These are phyloP conservation scores for Pseudomassariella vexata DNA, from an alignment of 2,329 filamentous ascomycete genomes.

Conservation along the genomic window DNA sequence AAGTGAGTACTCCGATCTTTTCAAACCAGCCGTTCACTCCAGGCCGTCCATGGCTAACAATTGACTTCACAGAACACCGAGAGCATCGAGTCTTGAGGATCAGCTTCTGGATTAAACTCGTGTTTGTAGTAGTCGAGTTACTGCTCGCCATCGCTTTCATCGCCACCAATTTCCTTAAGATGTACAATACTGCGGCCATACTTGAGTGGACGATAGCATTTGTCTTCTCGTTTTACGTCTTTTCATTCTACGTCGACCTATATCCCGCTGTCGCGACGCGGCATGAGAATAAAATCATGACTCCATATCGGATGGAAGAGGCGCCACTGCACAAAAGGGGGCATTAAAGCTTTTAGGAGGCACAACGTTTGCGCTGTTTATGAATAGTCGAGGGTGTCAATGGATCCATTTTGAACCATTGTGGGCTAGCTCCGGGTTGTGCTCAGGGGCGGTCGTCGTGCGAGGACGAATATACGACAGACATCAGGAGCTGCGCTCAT, in stretches of 20 bases:
- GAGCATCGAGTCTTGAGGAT: slow-evolving; percentile 65
- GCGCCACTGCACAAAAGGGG: no score
- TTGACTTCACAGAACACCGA: slow-evolving; percentile 52
- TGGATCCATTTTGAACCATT: no score
- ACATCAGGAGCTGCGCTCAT: no score
- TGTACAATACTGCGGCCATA: slow-evolving; percentile 65
- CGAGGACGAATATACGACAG: no score
- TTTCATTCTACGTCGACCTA: slow-evolving; percentile 84
- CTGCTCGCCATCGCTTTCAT: slow-evolving; percentile 69
- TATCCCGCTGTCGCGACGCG: slow-evolving; percentile 64
- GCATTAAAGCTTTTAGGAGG: no score
- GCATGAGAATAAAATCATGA: no score
- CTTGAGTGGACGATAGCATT: slow-evolving; percentile 77
- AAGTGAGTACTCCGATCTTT: slow-evolving; percentile 36
- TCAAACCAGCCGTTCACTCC: neutral
- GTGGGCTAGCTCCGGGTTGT: no score
- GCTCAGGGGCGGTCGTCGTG: no score
- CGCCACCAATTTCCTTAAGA: slow-evolving; percentile 39
- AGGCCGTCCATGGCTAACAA: no score
- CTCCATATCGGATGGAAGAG: no score
- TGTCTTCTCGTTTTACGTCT: slow-evolving; percentile 81
- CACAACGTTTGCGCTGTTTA: no score
- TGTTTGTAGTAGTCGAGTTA: slow-evolving; percentile 78
- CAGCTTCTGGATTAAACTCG: slow-evolving; percentile 84
- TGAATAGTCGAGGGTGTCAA: no score